Percentiles rank a stretch among this genome's conserved stretches.
Conservation (phyloP, 352 stramenopile species). For the Phytophthora pseudosyringae region DNA sequence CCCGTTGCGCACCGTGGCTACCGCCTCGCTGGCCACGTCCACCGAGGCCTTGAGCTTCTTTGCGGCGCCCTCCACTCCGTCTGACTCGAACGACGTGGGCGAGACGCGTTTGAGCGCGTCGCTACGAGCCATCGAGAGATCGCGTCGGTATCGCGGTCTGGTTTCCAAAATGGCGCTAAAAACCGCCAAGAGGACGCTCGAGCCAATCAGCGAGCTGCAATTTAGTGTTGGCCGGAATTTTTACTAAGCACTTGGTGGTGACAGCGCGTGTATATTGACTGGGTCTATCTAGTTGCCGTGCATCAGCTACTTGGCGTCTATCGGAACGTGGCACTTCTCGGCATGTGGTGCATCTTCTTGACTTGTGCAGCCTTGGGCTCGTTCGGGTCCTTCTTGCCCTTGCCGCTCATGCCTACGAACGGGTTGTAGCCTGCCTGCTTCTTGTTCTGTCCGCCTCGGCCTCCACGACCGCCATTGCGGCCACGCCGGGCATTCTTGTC, state of each 20-base stretch:
- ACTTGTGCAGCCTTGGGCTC: slow-evolving; percentile 46
- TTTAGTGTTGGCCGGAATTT: background rate
- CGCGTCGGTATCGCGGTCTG: slow-evolving; percentile 10
- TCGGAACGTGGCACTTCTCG: slow-evolving; percentile 84
- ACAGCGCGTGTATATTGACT: slow-evolving; percentile 17
- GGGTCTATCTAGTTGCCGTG: slow-evolving; percentile 20
- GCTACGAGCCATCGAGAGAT: slow-evolving; percentile 37
- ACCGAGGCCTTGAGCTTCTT: slow-evolving; percentile 33
- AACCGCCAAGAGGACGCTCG: slow-evolving; percentile 6
- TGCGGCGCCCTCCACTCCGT: slow-evolving; percentile 10
- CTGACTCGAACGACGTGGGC: slow-evolving; percentile 24
- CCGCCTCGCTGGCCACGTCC: slow-evolving; percentile 1
- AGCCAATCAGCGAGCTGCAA: slow-evolving; percentile 16
- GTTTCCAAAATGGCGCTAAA: slow-evolving; percentile 36
- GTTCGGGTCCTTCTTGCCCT: slow-evolving; percentile 30
- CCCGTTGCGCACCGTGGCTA: slow-evolving; percentile 6
- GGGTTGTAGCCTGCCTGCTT: slow-evolving; percentile 75
- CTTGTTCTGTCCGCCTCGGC: slow-evolving; percentile 39
- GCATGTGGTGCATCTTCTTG: slow-evolving; percentile 88
- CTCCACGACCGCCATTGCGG: slow-evolving; percentile 16
- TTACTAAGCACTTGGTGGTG: slow-evolving; percentile 6
- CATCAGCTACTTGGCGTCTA: slow-evolving; percentile 38
- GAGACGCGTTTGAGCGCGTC: slow-evolving; percentile 30
- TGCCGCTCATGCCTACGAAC: slow-evolving; percentile 67
- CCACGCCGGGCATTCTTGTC: slow-evolving; percentile 12